Conservation (phyloP, 1,284 basidiomycete species). For the Apiotrichum mycotoxinovorans region DNA sequence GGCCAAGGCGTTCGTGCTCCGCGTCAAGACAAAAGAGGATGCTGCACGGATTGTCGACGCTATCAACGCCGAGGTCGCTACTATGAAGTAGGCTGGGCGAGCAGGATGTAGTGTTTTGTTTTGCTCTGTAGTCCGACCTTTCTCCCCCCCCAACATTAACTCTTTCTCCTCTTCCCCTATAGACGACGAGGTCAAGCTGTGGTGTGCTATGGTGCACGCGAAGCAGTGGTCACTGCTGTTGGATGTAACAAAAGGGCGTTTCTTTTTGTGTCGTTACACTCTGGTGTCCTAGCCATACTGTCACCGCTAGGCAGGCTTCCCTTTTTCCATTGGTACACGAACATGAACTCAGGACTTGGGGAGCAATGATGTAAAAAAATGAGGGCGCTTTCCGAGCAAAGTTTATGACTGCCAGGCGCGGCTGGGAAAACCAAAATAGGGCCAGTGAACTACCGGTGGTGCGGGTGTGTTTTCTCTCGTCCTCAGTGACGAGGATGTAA, state of each 20-base stretch:
- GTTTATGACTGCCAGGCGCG: no score
- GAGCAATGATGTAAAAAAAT: no score
- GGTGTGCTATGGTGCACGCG: neutral
- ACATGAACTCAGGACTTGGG: no score
- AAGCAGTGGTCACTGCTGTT: neutral
- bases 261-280: neutral
- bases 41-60: conserved; percentile 60
- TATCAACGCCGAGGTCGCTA: conserved; percentile 61
- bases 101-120: neutral
- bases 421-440: no score
- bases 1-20: conserved; percentile 61
- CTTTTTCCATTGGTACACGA: no score
- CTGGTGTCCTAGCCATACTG: no score
- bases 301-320: no score
- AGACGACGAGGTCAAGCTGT: conserved; percentile 4
- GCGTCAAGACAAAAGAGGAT: conserved; percentile 61
- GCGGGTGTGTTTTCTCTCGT: no score
- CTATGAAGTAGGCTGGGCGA: neutral
- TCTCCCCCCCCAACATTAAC: neutral
- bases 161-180: neutral
- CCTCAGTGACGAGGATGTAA: no score
- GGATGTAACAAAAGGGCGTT: neutral
- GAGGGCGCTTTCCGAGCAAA: no score
- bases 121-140: neutral
- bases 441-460: no score